phyloP scores from a whole-genome alignment of 495 filamentous ascomycete genomes.

The Podospora pseudocomata region DNA sequence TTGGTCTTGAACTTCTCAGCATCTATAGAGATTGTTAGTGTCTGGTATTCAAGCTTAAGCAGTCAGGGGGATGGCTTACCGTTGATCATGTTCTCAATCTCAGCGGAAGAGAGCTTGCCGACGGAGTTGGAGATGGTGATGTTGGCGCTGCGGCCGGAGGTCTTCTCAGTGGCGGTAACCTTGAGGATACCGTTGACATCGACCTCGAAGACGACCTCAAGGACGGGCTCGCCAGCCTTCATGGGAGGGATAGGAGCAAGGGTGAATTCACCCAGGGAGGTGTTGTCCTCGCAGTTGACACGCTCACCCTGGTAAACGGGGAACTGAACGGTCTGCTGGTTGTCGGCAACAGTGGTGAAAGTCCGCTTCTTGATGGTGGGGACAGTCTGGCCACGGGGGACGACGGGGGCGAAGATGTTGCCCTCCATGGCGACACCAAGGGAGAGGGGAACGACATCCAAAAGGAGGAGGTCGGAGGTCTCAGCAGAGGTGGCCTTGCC shows the following conservation, averaged over 20 bases:
- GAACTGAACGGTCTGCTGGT: constrained; percentile 96
- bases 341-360: constrained; percentile 96
- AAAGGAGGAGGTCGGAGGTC: constrained; percentile 88
- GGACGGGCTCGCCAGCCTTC: constrained; percentile 95
- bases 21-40: constrained; percentile 49
- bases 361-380: constrained; percentile 93
- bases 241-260: constrained; percentile 95
- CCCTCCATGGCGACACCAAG: constrained; percentile 99
- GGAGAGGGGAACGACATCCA: constrained; percentile 96
- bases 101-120: constrained; percentile 89
- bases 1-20: constrained; percentile 98
- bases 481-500: constrained; percentile 95
- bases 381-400: constrained; percentile 85
- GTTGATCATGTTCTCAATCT: constrained; percentile 97
- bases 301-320: constrained; percentile 98
- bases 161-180: constrained; percentile 99
- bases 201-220: constrained; percentile 98
- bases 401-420: constrained; percentile 98
- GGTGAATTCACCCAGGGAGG: constrained; percentile 97
- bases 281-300: constrained; percentile 99
- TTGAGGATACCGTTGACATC: constrained; percentile 99
- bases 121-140: constrained; percentile 99
- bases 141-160: constrained; percentile 94
- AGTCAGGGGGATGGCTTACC: constrained; percentile 48
- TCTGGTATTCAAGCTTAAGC: constrained; percentile 4